Evolutionary conservation across 805 yeast species (phyloP), one percentile per base, ranked within the genome.

Genomic region (Pichia gijzeniarum): DNA sequence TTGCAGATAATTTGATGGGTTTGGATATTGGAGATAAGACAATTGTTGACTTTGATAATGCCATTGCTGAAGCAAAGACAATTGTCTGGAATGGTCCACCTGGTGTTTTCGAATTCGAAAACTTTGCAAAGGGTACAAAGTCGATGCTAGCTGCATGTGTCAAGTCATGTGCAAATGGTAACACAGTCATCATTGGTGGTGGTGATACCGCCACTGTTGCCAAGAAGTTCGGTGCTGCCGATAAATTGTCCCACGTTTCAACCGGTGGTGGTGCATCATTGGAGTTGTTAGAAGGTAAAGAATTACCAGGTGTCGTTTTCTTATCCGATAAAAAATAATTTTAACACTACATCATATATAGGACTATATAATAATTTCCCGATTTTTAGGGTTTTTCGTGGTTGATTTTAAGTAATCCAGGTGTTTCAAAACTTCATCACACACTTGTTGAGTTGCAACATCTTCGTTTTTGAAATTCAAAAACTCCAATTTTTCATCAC

Each of bases 41-140:
- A 52, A 75, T 79, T 62, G 77, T 80, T 70, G 76, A 85, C 58
- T 93, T 85, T 67, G 78, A 82, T 56, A 81, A 73, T 56, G 82
- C 96, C 54, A 87, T 93, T 60, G 84, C 85, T 55, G 77, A 83
- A 72, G 95, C 99, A 59, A 89, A 91, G 82, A 93, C 99, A 63
- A 91, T 93, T 62, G 93, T 93, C 67, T 93, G 99, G 99, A 93
- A 93, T 77, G 99, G 99, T 69, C 99, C 99, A 55, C 97, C 99
- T 72, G 99, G 99, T 79, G 99, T 93, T 60, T 93, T 93, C 69
- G 99, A 93, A 77, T 93, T 93, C 64, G 96, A 87, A 58, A 77
- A 77, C 63, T 93, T 93, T 67, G 84, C 96, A 58, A 71, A 71
- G 50, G 98, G 98, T 73, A 91, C 98, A 66, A 86, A 90, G 74